Evolutionary conservation across 495 filamentous ascomycete genomes (phyloP).

Genomic region (Penicillium silybi): DNA sequence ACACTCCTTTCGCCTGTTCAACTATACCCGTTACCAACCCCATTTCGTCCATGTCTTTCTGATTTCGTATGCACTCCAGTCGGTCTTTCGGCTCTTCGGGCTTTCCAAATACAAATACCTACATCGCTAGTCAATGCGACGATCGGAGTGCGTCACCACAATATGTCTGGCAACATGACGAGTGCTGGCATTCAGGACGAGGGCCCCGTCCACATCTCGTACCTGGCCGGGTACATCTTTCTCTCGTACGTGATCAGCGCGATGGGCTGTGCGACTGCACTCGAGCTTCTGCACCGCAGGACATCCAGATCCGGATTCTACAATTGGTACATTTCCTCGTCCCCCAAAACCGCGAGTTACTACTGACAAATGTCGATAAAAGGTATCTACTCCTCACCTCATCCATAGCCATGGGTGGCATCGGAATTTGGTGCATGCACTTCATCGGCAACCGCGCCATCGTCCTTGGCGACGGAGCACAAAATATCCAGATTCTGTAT

Average conservation of each 20-base stretch:
- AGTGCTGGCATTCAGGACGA: conserved; percentile 5
- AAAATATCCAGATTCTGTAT: conserved; percentile 67
- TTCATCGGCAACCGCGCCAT: conserved; percentile 83
- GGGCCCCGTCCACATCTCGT: conserved; percentile 30
- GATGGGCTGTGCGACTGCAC: conserved; percentile 69
- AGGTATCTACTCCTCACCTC: conserved; percentile 71
- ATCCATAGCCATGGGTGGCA: conserved; percentile 73
- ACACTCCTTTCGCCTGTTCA: background rate
- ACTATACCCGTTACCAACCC: background rate
- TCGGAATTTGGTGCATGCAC: conserved; percentile 84
- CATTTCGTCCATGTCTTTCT: background rate
- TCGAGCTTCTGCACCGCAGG: conserved; percentile 77
- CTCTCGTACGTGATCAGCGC: conserved; percentile 76
- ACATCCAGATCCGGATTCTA: conserved; percentile 62
- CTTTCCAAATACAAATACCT: background rate
- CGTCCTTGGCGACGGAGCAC: conserved; percentile 56
- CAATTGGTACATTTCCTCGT: conserved; percentile 55
- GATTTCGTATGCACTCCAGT: background rate
- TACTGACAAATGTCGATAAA: background rate
- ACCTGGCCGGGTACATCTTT: conserved; percentile 60
- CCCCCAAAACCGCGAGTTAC: background rate
- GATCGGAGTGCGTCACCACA: background rate
- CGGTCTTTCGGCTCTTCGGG: background rate
- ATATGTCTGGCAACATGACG: conserved; percentile 21
- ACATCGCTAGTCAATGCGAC: background rate